Evolutionary conservation across 306 rosid species (phyloP), one percentile per base, ranked within the genome.

Genomic region (Cercis canadensis): DNA sequence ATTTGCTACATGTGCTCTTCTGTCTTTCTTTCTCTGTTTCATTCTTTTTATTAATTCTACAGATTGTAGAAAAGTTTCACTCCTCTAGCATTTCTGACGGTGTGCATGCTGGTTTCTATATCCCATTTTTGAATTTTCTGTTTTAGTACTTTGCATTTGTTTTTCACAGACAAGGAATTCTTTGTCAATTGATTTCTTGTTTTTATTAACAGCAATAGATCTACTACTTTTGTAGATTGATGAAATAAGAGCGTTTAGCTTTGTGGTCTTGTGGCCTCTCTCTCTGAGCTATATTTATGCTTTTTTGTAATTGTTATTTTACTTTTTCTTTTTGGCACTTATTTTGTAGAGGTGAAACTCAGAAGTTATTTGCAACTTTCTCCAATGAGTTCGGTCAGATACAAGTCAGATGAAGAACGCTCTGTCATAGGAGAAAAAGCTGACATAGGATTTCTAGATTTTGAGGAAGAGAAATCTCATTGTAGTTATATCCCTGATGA

Each of bases 401-500:
- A 71, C 45, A 70, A 78, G 58, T 83, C 87, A 75, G 96, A 65
- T 6, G 97, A 82, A 1, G 99, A 89, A 54, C 74, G 85, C 76
- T 94, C 99, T 9, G 89, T 83, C 55, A 84, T 94, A 33, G 91
- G 86, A 69, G 92, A 73, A 24, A 89, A 83, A 69, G 99, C 89
- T 45, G 96, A 94, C 65, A 78, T 94, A 1, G 87, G 90, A 11
- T 94, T 79, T 69, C 76, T 94, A 6, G 99, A 94, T 83, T 94
- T 78, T 11, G 89, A 80, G 47, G 95, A 91, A 75, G 90, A 94
- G 78, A 78, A 71, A 66, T 89, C 96, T 57, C 84, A 86, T 69
- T 84, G 94, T 74, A 87, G 89, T 81, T 87, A 87, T 52, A 46
- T 69, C 60, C 81, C 78, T 0, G 29, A 17, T 24, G 85, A 76